Evolutionary conservation across 805 yeast genomes (phyloP).

Genomic region (Ogataea siamensis): DNA sequence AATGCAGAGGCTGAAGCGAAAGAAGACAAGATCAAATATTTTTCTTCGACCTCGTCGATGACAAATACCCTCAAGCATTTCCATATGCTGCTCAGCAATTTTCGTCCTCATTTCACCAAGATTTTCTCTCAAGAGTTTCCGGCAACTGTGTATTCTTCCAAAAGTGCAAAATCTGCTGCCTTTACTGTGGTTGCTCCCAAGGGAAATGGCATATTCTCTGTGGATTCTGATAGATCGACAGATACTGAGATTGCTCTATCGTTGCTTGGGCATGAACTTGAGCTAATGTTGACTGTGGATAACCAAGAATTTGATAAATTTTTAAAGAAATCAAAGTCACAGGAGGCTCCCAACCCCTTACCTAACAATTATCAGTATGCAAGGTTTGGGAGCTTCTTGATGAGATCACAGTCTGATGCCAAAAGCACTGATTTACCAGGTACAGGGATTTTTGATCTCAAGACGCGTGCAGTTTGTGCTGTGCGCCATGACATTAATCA

Average conservation of each 20-base stretch:
- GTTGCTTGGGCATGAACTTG: conserved; percentile 75
- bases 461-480: conserved; percentile 87
- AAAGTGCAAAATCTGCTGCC: conserved; percentile 50
- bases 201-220: conserved; percentile 44
- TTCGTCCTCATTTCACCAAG: conserved; percentile 49
- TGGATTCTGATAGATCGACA: conserved; percentile 67
- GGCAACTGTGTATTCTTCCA: conserved; percentile 35
- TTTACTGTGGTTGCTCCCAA: conserved; percentile 54
- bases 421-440: conserved; percentile 76
- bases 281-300: conserved; percentile 65
- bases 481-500: conserved; percentile 74
- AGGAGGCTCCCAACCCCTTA: conserved; percentile 6
- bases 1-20: conserved; percentile 5
- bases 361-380: conserved; percentile 65
- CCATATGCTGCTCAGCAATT: conserved; percentile 66
- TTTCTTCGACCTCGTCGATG: conserved; percentile 87
- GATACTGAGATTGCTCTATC: conserved; percentile 69
- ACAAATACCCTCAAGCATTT: conserved; percentile 72
- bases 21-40: conserved; percentile 39
- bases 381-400: conserved; percentile 59
- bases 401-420: conserved; percentile 92
- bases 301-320: conserved; percentile 47
- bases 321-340: conserved; percentile 21
- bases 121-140: conserved; percentile 46
- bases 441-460: conserved; percentile 86